Percentiles rank a stretch among this genome's conserved stretches.
These are phyloP conservation scores for Flaveria trinervia DNA, from an alignment of 129 eudicot genomes.

Conservation along the genomic window DNA sequence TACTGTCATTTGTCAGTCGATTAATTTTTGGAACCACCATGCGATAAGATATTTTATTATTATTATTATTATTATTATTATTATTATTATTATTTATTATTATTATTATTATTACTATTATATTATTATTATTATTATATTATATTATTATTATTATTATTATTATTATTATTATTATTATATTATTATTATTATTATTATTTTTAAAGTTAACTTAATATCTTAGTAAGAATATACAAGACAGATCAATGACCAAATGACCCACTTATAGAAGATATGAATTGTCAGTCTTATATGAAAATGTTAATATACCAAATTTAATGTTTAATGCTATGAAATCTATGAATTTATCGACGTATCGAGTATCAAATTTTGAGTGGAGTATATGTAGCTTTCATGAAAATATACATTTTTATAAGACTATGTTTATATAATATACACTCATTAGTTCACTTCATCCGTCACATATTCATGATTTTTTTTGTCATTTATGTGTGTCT, in stretches of 20 bases:
- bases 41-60: background rate
- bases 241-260: background rate
- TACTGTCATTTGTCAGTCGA: conserved; percentile 25
- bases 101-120: background rate
- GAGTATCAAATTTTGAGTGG: background rate
- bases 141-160: conserved; percentile 1
- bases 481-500: too few species aligned
- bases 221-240: background rate
- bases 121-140: conserved; percentile 4
- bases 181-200: background rate
- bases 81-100: background rate
- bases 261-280: background rate
- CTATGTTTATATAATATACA: too few species aligned
- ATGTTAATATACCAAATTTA: background rate
- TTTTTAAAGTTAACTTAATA: background rate
- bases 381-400: too few species aligned
- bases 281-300: background rate
- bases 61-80: background rate
- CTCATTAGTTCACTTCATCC: too few species aligned
- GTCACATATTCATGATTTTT: too few species aligned
- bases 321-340: too few species aligned
- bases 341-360: too few species aligned
- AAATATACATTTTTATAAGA: too few species aligned
- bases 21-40: conserved; percentile 14
- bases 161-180: background rate